Percentiles rank a stretch among this genome's conserved stretches.
Conservation (phyloP, 495 filamentous ascomycete species). For the Amphirosellinia nigrospora region DNA sequence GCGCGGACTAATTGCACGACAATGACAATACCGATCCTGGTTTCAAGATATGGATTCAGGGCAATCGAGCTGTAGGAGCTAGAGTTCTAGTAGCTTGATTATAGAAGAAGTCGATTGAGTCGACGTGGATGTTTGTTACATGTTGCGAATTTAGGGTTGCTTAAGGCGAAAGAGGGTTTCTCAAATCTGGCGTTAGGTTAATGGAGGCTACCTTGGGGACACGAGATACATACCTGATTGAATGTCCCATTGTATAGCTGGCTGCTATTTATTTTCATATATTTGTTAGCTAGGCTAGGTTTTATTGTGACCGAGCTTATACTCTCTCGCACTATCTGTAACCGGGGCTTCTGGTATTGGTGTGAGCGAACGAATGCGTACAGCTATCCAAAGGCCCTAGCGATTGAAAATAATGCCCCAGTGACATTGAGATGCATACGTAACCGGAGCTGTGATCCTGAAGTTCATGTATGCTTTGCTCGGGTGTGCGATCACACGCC, state of each 20-base stretch:
- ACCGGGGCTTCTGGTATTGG: no score
- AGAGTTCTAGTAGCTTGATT: neutral
- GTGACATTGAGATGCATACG: no score
- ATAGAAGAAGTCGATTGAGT: neutral
- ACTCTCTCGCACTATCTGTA: no score
- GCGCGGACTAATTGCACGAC: neutral
- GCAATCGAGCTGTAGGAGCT: neutral
- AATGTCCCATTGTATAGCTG: no score
- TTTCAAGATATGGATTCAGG: neutral
- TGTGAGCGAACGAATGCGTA: neutral
- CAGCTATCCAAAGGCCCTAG: neutral
- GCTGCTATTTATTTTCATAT: neutral
- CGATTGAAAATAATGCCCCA: neutral
- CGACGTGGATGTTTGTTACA: no score
- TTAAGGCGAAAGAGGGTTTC: neutral
- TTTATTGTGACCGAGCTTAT: no score
- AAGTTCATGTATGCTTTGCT: neutral
- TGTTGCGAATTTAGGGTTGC: neutral
- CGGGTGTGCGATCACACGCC: neutral
- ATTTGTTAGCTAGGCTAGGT: neutral
- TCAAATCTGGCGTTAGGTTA: neutral
- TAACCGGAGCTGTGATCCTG: neutral
- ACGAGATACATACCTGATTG: neutral
- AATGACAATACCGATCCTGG: neutral
- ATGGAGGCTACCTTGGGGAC: neutral